Base-by-base conservation (phyloP, 306 rosid species). In the Vigna angularis region DNA sequence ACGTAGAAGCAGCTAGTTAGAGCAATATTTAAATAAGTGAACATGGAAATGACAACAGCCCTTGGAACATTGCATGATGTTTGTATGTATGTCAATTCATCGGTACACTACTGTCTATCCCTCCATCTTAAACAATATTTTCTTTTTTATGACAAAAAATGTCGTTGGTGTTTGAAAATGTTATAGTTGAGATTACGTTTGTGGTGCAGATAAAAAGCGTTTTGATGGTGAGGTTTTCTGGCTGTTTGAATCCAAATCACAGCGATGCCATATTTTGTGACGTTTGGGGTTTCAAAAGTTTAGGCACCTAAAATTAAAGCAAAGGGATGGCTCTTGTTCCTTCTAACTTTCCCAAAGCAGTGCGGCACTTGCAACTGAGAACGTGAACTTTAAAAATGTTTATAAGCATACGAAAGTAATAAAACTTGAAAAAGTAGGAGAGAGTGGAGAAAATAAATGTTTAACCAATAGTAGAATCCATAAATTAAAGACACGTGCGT, bases 401-500 rank as follows among this genome's bases (percentile, higher is more conserved):
- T 66, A 81, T 3, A 11, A 17, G 10, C 80, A 66, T 72, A 73
- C 45, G 32, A 52, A 73, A 53, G 74, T 64, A 66, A 73, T 73
- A 74, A 76, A 79, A 86, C 81, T 79, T 68, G 11, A 63, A 57
- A 70, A 79, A 56, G 66, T 61, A 59, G n/a, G 72, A 40, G 55
- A 49, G 75, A 45, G 40, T 1, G 70, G 78, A 79, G 61, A 77
- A 73, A 76, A 76, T 59, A 48, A 73, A 77, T 74, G 76, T 69
- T 48, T 24, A 74, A 61, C 17, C 17, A 38, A 44, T 62, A 32
- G 52, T 64, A 73, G 72, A 75, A 65, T 74, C 56, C 74, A 80
- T 74, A 75, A 71, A 77, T 63, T 59, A 69, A 49, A 72, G 67
- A 74, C 83, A 81, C 88, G 89, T 83, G 87, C 90, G 83, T 52